These are phyloP conservation scores for Cercospora sp. DNA, from an alignment of 2,329 filamentous ascomycete genomes.

Conservation along the genomic window DNA sequence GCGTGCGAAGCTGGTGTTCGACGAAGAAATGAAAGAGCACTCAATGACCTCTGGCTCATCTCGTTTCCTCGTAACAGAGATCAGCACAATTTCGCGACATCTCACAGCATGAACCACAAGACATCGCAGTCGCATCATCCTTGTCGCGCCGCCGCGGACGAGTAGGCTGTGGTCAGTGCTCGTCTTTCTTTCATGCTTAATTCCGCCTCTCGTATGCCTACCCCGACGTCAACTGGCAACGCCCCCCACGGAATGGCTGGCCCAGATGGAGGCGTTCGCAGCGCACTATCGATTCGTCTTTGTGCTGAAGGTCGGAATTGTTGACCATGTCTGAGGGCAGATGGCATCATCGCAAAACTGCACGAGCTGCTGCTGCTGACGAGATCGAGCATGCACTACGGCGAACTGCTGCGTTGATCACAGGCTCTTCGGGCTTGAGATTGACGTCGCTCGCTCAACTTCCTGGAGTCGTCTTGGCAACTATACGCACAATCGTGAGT, in stretches of 20 bases:
- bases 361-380: neutral
- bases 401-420: neutral
- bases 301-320: neutral
- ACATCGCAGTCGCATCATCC: neutral
- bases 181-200: constrained; percentile 11
- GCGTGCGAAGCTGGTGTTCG: neutral
- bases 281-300: neutral
- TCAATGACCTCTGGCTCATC: neutral
- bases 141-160: neutral
- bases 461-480: neutral
- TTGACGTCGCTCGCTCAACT: neutral
- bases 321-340: neutral
- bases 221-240: neutral
- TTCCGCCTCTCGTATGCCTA: constrained; percentile 4
- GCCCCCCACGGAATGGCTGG: neutral
- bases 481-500: neutral
- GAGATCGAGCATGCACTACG: neutral
- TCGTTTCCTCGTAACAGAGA: neutral
- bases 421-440: neutral
- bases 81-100: neutral
- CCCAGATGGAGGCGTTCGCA: neutral
- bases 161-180: constrained; percentile 11
- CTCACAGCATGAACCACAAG: neutral
- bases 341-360: neutral
- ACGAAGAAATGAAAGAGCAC: constrained; percentile 2